Evolutionary conservation across 192 early-diverging fungal species (phyloP).

Genomic region (Backusella australiensis): DNA sequence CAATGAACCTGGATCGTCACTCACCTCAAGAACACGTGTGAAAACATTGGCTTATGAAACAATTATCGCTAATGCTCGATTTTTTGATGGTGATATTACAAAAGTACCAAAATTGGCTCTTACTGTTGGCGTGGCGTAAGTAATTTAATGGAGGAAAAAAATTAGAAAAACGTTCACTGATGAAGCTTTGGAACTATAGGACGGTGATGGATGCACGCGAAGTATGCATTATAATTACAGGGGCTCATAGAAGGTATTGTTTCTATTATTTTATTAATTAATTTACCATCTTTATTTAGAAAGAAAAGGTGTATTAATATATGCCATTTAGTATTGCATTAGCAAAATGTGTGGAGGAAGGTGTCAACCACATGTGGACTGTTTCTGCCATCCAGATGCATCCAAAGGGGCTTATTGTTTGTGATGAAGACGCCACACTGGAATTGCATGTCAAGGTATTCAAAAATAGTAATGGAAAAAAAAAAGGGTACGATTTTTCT

Average conservation of each 20-base stretch:
- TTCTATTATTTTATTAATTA: neutral
- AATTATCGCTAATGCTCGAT: conserved; percentile 18
- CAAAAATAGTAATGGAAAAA: neutral
- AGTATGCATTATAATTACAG: conserved; percentile 82
- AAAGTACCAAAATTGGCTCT: conserved; percentile 85
- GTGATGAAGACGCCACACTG: conserved; percentile 83
- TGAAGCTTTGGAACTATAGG: conserved; percentile 29
- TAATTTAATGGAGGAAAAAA: conserved; percentile 6
- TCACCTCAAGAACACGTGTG: conserved; percentile 77
- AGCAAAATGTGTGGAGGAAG: conserved; percentile 79
- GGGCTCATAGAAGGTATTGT: conserved; percentile 63
- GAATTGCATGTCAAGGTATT: conserved; percentile 77
- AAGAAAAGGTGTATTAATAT: neutral
- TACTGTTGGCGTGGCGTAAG: conserved; percentile 77
- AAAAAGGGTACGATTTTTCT: neutral
- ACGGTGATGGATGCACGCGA: conserved; percentile 86
- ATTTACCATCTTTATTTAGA: neutral
- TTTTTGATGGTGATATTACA: conserved; percentile 75
- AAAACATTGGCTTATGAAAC: conserved; percentile 79
- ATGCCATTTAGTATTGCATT: conserved; percentile 52
- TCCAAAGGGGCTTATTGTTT: conserved; percentile 76
- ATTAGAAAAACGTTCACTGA: neutral
- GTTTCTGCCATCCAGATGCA: conserved; percentile 84
- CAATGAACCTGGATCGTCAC: conserved; percentile 78
- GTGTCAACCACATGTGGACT: conserved; percentile 89